Conservation (phyloP, 768 basidiomycete genomes). For the Phylloporus sp. region DNA sequence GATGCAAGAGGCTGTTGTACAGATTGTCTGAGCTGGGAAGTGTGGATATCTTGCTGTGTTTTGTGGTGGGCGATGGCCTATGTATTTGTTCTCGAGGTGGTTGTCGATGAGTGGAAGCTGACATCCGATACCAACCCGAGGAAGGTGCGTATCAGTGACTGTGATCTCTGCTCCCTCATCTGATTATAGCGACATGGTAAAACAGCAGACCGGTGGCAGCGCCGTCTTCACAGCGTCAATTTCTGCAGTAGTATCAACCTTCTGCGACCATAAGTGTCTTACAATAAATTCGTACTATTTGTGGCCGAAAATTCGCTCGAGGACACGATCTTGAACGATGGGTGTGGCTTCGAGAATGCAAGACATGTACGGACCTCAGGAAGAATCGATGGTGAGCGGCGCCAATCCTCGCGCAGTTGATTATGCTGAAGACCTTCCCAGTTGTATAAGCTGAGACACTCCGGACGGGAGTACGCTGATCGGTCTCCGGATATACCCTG, state of each 20-base stretch:
- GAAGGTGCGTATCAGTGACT: constrained; percentile 34
- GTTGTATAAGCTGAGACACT: constrained; percentile 3
- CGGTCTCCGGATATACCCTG: background rate
- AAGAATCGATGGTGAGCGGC: constrained; percentile 28
- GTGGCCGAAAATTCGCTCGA: constrained; percentile 39
- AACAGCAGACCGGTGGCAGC: constrained; percentile 38
- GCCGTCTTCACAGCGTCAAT: constrained; percentile 43
- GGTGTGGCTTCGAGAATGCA: constrained; percentile 30
- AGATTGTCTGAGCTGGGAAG: constrained; percentile 31
- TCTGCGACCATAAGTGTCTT: constrained; percentile 40
- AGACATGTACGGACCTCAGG: constrained; percentile 35
- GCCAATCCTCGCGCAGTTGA: constrained; percentile 21
- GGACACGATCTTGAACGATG: constrained; percentile 40
- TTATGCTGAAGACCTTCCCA: constrained; percentile 31
- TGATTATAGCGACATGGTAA: constrained; percentile 37
- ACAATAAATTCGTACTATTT: constrained; percentile 40
- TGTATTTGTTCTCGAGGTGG: constrained; percentile 31
- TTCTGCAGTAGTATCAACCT: constrained; percentile 40
- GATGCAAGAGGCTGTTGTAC: constrained; percentile 26
- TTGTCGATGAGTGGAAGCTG: constrained; percentile 33
- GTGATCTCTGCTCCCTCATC: background rate
- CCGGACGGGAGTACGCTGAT: background rate
- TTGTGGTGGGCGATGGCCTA: constrained; percentile 40
- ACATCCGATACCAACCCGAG: constrained; percentile 43
- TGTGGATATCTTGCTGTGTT: constrained; percentile 40